Conservation (phyloP, 2,329 filamentous ascomycete species). For the Ophiocordyceps camponoti-saundersi region DNA sequence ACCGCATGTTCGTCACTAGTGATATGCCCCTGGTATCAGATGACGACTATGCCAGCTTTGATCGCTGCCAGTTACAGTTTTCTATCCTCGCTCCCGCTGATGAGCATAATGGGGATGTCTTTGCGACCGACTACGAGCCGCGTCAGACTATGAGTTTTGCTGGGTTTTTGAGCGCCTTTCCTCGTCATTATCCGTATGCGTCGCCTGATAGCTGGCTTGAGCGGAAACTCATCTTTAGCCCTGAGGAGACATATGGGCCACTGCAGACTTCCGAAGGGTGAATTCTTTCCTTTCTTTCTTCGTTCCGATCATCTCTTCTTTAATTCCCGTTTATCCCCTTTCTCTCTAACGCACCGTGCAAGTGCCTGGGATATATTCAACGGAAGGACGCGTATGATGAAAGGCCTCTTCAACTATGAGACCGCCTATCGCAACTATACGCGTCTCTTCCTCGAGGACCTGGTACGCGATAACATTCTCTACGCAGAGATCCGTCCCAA, state of each 20-base stretch:
- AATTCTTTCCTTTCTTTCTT: not conserved
- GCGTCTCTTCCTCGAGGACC: constrained; percentile 37
- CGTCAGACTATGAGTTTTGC: constrained; percentile 25
- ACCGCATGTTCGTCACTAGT: constrained; percentile 55
- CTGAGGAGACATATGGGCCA: constrained; percentile 38
- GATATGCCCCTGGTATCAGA: constrained; percentile 24
- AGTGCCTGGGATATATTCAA: constrained; percentile 49
- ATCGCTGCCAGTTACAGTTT: constrained; percentile 44
- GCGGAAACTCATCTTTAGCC: constrained; percentile 43
- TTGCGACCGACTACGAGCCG: constrained; percentile 27
- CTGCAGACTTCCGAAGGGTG: constrained; percentile 36
- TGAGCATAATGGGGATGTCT: constrained; percentile 26
- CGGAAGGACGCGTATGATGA: constrained; percentile 52
- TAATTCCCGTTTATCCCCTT: not conserved
- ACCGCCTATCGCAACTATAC: constrained; percentile 46
- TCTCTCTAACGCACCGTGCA: not conserved
- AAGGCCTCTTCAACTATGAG: constrained; percentile 53
- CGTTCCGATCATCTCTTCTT: not conserved
- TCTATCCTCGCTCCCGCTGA: constrained; percentile 25
- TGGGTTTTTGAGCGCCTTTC: constrained; percentile 21
- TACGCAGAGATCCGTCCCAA: constrained; percentile 58
- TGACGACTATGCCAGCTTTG: constrained; percentile 25
- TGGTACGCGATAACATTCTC: constrained; percentile 48
- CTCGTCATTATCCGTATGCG: constrained; percentile 8
- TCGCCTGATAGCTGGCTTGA: constrained; percentile 34